Base-by-base conservation (phyloP, 495 filamentous ascomycete genomes). In the Cudoniella acicularis region DNA sequence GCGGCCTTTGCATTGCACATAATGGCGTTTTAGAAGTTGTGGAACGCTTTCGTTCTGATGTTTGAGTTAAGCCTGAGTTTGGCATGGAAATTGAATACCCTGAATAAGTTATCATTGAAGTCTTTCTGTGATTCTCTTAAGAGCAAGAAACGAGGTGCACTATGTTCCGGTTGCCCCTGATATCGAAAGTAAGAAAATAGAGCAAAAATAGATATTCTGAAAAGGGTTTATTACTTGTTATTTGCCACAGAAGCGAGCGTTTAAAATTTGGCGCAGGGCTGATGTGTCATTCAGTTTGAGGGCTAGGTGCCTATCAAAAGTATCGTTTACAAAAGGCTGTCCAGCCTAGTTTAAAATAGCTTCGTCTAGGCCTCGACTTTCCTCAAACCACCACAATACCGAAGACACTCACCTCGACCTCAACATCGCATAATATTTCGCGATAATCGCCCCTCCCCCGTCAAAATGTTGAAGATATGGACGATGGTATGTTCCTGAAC, bases 401-500 rank as follows among this genome's bases (percentile, higher is more conserved):
- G 6, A 46, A 46, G 8, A 46, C 36, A 41, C 9, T 4, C 11
- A 16, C 11, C 6, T 6, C 6, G 43, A 9, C 6, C 11, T n/a
- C 43, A n/a, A 21, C 43, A 17, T n/a, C 18, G 13, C 43, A 3
- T n/a, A 24, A 26, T 6, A 10, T 24, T 50, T n/a, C 20, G n/a
- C 4, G 3, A n/a, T 9, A 24, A 23, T n/a, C 4, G 8, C 13
- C 20, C 8, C 13, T 17, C 8, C 20, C 3, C 58, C 57, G 70
- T 58, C 84, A 91, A 73, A 65, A 98, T 98, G 94, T 80, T 97
- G 78, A 98, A 98, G 74, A 96, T 98, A 79, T 98, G 94, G 94
- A 96, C 92, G 72, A 96, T 98, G 92, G 92, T 96, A 78, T 47
- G 83, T 54, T 20, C 13, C 57, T 36, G 62, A 26, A 23, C 8